A percentile compares a stretch with the other conserved stretches of the same genome.
These are phyloP conservation scores for Aspergillus tamarii DNA, from an alignment of 2,329 filamentous ascomycete species.

Conservation along the genomic window DNA sequence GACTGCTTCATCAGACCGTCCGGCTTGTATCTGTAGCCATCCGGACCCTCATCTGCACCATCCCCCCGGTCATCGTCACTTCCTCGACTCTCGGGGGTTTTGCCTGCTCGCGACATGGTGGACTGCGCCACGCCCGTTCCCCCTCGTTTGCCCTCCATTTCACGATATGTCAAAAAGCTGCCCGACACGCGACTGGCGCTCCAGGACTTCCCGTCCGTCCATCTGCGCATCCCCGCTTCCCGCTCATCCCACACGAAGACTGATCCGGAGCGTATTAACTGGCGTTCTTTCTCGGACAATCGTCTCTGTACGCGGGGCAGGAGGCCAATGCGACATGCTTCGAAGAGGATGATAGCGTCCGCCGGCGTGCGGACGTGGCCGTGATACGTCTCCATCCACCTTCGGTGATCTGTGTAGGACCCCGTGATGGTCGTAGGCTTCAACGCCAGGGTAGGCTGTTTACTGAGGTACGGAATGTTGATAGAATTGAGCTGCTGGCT, in stretches of 20 bases:
- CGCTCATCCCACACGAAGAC: slow-evolving; percentile 99
- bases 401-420: slow-evolving; percentile 26
- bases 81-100: slow-evolving; percentile 80
- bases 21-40: slow-evolving; percentile 92
- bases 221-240: slow-evolving; percentile 96
- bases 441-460: slow-evolving; percentile 23
- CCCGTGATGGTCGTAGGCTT: slow-evolving; percentile 23
- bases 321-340: slow-evolving; percentile 87
- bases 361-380: slow-evolving; percentile 93
- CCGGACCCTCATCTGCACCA: slow-evolving; percentile 71
- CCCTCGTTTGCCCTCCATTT: slow-evolving; percentile 98
- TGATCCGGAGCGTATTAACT: slow-evolving; percentile 93
- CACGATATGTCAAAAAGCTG: slow-evolving; percentile 94
- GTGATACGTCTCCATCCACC: slow-evolving; percentile 90
- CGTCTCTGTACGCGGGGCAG: slow-evolving; percentile 89
- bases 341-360: slow-evolving; percentile 98
- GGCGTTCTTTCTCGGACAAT: slow-evolving; percentile 93
- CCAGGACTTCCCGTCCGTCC: slow-evolving; percentile 99
- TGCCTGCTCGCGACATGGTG: slow-evolving; percentile 63
- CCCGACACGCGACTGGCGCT: slow-evolving; percentile 96
- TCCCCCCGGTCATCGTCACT: slow-evolving; percentile 81
- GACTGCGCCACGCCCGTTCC: slow-evolving; percentile 68
- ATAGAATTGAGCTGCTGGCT: slow-evolving; percentile 5
- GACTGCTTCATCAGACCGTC: slow-evolving; percentile 99
- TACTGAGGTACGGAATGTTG: slow-evolving; percentile 18